Base-by-base conservation (phyloP, 2,329 filamentous ascomycete genomes). In the Beauveria asiatica region DNA sequence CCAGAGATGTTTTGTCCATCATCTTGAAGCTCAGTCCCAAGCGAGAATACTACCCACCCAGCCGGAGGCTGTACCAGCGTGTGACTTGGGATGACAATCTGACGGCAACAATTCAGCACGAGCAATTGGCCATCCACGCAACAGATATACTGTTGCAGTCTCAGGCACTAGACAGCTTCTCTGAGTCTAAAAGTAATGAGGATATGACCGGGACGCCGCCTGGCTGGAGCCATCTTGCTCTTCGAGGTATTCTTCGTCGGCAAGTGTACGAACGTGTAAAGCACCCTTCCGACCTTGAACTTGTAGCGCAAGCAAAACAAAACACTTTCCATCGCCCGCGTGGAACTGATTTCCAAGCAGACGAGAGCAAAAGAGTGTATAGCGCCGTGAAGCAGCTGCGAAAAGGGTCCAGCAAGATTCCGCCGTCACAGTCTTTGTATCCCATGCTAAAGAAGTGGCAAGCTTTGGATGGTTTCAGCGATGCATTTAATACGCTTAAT, bases 51-150 rank as follows among this genome's bases (percentile, higher is more conserved):
- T 79, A 79, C n/a, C 77, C 77, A 0, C 63, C 62, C 0, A 63
- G 69, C 0, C 62, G 69, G 13, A 67, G 67, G 2, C 46, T 71
- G 0, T 70, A 75, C 61, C 75, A 77, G 42, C 73, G 63, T 0
- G 71, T 71, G 2, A 23, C 4, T 0, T 79, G 76, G 75, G 62
- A 71, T 46, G 1, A 59, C 0, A 1, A 62, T 3, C 55, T 76
- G 2, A 73, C 76, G 0, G 62, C 64, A 1, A 66, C 66, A 0
- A 68, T 75, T 16, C 77, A 79, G 39, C 72, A 74, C 30, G 76
- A 78, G 39, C 67, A 67, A 1, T 70, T 74, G 16, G 65, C 67
- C 3, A 64, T 65, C 5, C 60, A 74, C 0, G 70, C 72, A 0
- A 53, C 63, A 4, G 21, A 53, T 0, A 72, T 78, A 11, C 21